Evolutionary conservation across 1,139 yeast genomes (phyloP).

Genomic region (Fermentozyma sake): DNA sequence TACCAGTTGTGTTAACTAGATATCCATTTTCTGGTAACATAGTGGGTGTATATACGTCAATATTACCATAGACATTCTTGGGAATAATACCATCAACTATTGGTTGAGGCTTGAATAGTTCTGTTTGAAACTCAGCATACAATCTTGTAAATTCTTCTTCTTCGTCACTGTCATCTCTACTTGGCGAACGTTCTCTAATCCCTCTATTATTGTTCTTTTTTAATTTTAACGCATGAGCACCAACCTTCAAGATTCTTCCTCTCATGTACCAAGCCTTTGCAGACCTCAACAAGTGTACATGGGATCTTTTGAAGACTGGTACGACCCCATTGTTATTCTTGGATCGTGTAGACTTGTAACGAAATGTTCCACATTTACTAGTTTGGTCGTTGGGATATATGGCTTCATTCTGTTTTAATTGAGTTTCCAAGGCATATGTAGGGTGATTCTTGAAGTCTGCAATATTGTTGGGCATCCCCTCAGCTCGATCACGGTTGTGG

Average conservation of each 20-base stretch:
- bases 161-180: constrained; percentile 39
- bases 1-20: constrained; percentile 35
- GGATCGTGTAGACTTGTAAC: constrained; percentile 30
- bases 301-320: constrained; percentile 63
- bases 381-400: constrained; percentile 59
- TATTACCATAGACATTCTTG: constrained; percentile 75
- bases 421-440: constrained; percentile 73
- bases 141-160: constrained; percentile 48
- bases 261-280: constrained; percentile 84
- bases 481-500: constrained; percentile 58
- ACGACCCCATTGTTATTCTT: constrained; percentile 28
- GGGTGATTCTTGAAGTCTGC: constrained; percentile 89
- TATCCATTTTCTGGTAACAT: constrained; percentile 85
- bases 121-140: constrained; percentile 78
- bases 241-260: constrained; percentile 72
- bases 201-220: constrained; percentile 15
- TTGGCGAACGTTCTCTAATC: constrained; percentile 14
- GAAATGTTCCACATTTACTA: constrained; percentile 63
- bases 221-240: constrained; percentile 60
- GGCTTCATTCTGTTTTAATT: constrained; percentile 67
- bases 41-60: constrained; percentile 68
- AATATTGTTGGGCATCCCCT: constrained; percentile 83
- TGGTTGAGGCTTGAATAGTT: constrained; percentile 62
- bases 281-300: constrained; percentile 61
- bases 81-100: constrained; percentile 61